Conservation (phyloP, 352 stramenopile genomes). For the Pythium angustatum region DNA sequence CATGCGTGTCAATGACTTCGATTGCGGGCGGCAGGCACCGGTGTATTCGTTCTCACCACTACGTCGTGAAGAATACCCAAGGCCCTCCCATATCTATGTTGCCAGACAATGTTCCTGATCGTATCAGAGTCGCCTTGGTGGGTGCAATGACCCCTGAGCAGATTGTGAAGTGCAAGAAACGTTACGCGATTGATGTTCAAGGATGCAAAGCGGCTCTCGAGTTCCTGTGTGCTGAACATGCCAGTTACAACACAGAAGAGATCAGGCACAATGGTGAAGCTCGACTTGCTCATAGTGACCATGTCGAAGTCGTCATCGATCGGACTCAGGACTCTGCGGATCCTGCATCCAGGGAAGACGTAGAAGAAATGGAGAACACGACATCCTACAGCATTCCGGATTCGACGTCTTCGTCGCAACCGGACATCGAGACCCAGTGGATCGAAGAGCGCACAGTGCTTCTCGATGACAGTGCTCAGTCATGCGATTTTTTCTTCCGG, state of each 20-base stretch:
- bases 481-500: conserved; percentile 1
- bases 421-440: neutral
- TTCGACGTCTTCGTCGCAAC: neutral
- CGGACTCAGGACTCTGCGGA: neutral
- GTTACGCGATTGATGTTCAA: neutral
- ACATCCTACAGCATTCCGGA: neutral
- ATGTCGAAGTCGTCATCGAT: neutral
- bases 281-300: neutral
- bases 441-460: conserved; percentile 4
- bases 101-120: neutral
- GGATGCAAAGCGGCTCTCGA: neutral
- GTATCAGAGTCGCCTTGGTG: neutral
- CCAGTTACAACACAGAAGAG: neutral
- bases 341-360: neutral
- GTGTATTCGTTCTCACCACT: conserved; percentile 10
- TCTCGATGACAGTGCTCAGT: neutral
- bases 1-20: conserved; percentile 9
- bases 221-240: neutral
- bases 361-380: neutral
- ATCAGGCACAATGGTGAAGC: neutral
- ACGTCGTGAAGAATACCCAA: conserved; percentile 4
- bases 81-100: neutral
- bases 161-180: neutral
- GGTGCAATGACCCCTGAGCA: neutral
- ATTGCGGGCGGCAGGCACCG: neutral